phyloP scores from a whole-genome alignment of 768 basidiomycete genomes.

The Tricholoma flavovirens region DNA sequence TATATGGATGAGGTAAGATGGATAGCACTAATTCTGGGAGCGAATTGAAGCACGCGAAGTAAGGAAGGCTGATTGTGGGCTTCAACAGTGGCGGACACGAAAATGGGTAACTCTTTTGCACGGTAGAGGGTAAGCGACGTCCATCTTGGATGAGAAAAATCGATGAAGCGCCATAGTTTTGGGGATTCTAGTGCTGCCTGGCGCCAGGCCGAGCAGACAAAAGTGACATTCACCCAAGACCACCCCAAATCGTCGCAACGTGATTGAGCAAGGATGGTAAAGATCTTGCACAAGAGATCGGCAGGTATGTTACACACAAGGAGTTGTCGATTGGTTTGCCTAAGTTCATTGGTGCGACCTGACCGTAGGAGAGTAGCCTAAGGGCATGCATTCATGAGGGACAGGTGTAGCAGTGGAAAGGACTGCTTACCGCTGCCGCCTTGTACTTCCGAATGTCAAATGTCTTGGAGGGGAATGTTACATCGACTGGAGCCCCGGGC shows the following conservation, averaged over 20 bases:
- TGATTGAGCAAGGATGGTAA: constrained; percentile 21
- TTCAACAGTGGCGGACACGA: constrained; percentile 25
- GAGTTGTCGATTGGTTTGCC: constrained; percentile 8
- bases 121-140: constrained; percentile 25
- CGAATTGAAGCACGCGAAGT: constrained; percentile 28
- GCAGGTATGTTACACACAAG: constrained; percentile 21
- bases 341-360: constrained; percentile 10
- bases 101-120: constrained; percentile 28
- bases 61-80: constrained; percentile 25
- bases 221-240: constrained; percentile 31
- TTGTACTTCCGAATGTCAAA: constrained; percentile 16
- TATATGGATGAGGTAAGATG: constrained; percentile 30
- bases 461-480: constrained; percentile 1
- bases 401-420: neutral
- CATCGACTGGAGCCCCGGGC: constrained; percentile 3
- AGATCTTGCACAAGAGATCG: constrained; percentile 25
- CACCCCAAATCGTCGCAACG: constrained; percentile 18
- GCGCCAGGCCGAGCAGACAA: constrained; percentile 35
- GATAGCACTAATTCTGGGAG: constrained; percentile 30
- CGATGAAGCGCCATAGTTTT: constrained; percentile 33
- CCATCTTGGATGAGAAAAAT: constrained; percentile 33
- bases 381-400: neutral
- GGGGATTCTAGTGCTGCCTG: constrained; percentile 24
- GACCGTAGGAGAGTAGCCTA: constrained; percentile 13
- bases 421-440: constrained; percentile 12